A percentile compares a stretch with the other conserved stretches of the same genome.
Conservation (phyloP, 768 basidiomycete species). For the Leccinum incarnatum region DNA sequence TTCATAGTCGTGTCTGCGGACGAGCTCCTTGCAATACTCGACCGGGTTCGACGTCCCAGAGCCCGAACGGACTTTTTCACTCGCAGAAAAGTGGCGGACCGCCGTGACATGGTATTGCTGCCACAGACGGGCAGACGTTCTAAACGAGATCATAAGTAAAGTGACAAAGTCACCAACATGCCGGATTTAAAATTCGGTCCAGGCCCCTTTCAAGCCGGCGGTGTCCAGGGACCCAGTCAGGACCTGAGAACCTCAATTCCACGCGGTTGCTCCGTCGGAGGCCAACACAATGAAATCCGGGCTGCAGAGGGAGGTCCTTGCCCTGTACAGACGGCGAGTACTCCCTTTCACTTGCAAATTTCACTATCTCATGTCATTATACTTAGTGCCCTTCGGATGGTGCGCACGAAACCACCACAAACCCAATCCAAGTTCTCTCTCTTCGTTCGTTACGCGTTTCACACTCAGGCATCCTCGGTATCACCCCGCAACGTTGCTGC, state of each 20-base stretch:
- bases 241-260: conserved; percentile 4
- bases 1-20: conserved; percentile 81
- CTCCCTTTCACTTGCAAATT: not conserved
- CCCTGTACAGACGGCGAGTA: conserved; percentile 55
- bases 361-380: conserved; percentile 3
- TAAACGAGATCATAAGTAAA: conserved; percentile 18
- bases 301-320: conserved; percentile 50
- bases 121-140: conserved; percentile 9
- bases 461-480: conserved; percentile 54
- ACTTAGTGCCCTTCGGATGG: conserved; percentile 72
- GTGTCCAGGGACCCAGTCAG: conserved; percentile 18
- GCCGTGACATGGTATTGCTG: conserved; percentile 3
- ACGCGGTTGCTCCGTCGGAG: not conserved
- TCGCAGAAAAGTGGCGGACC: conserved; percentile 14
- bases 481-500: conserved; percentile 64
- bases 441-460: conserved; percentile 69
- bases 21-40: conserved; percentile 67
- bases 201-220: conserved; percentile 12
- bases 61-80: conserved; percentile 2
- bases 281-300: conserved; percentile 38
- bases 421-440: conserved; percentile 65
- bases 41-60: conserved; percentile 39
- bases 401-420: conserved; percentile 57
- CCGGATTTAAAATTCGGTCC: conserved; percentile 4
- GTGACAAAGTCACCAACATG: not conserved